phyloP scores from a whole-genome alignment of 2,329 filamentous ascomycete genomes.

The Colletotrichum sp. region DNA sequence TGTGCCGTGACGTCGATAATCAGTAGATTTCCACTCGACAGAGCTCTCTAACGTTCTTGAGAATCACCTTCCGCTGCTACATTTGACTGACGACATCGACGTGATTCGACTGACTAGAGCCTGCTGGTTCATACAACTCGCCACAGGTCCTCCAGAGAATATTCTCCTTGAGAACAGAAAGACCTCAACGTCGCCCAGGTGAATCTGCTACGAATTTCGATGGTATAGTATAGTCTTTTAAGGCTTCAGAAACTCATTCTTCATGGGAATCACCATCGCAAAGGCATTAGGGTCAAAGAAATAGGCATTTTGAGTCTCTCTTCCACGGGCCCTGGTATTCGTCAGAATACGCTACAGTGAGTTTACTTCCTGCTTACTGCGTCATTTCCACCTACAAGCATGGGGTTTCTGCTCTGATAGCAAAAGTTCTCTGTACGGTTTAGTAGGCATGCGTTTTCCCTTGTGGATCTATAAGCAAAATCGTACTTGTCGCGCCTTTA shows the following conservation, averaged over 20 bases:
- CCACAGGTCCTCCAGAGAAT: not conserved
- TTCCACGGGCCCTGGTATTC: not conserved
- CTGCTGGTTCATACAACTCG: rapidly evolving
- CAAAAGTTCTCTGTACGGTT: not conserved
- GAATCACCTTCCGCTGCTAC: rapidly evolving
- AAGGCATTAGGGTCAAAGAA: not conserved
- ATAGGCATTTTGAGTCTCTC: rapidly evolving
- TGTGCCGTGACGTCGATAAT: rapidly evolving
- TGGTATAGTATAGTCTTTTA: rapidly evolving
- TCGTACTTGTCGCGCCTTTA: rapidly evolving
- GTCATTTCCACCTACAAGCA: rapidly evolving
- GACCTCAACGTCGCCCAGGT: not conserved
- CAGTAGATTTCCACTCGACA: not conserved
- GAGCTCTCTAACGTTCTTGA: not conserved
- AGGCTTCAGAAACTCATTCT: not conserved
- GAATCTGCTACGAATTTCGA: not conserved
- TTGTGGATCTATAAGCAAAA: not conserved
- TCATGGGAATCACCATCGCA: not conserved
- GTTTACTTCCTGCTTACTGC: not conserved
- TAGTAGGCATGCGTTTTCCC: rapidly evolving
- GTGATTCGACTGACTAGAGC: not conserved
- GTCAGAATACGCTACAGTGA: not conserved
- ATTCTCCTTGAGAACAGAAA: not conserved
- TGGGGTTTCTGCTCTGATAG: not conserved
- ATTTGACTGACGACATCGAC: not conserved